A percentile compares a stretch with the other conserved stretches of the same genome.
Evolutionary conservation across 371 early-diverging fungal genomes (phyloP).

Genomic region (Circinella minor): DNA sequence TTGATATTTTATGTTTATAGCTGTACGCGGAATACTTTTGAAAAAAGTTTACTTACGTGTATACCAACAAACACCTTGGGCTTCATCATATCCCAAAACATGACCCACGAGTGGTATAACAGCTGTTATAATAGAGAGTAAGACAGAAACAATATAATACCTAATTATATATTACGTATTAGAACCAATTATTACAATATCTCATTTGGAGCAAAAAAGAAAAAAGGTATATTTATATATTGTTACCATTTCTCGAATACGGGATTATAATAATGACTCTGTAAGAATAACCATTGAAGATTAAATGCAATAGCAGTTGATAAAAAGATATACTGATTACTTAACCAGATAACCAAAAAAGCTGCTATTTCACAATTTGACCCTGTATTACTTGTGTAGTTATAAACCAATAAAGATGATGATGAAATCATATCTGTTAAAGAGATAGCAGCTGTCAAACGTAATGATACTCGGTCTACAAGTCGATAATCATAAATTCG

Average conservation of each 20-base stretch:
- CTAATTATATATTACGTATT: background rate
- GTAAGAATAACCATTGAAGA: constrained; percentile 30
- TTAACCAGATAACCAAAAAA: constrained; percentile 29
- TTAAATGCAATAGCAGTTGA: constrained; percentile 35
- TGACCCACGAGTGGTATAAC: constrained; percentile 18
- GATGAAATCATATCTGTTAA: constrained; percentile 26
- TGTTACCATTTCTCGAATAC: constrained; percentile 30
- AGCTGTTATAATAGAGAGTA: constrained; percentile 17
- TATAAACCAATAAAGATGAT: constrained; percentile 19
- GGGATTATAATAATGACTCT: constrained; percentile 25
- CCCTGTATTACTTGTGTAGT: constrained; percentile 1
- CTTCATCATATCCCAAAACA: constrained; percentile 20
- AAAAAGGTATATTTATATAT: too few species aligned
- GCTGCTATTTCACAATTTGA: constrained; percentile 17
- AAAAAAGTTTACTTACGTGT: constrained; percentile 14
- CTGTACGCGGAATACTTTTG: too few species aligned
- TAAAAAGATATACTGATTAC: constrained; percentile 27
- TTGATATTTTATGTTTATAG: too few species aligned
- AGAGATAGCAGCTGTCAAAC: constrained; percentile 27
- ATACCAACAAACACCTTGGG: constrained; percentile 31
- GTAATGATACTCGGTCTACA: constrained; percentile 31
- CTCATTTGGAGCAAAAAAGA: too few species aligned
- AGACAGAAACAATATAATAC: constrained; percentile 28
- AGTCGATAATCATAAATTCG: constrained; percentile 26
- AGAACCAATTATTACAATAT: too few species aligned